Percentiles rank a stretch among this genome's conserved stretches.
Conservation (phyloP, 768 basidiomycete species). For the Termitomyces bulborhizus region DNA sequence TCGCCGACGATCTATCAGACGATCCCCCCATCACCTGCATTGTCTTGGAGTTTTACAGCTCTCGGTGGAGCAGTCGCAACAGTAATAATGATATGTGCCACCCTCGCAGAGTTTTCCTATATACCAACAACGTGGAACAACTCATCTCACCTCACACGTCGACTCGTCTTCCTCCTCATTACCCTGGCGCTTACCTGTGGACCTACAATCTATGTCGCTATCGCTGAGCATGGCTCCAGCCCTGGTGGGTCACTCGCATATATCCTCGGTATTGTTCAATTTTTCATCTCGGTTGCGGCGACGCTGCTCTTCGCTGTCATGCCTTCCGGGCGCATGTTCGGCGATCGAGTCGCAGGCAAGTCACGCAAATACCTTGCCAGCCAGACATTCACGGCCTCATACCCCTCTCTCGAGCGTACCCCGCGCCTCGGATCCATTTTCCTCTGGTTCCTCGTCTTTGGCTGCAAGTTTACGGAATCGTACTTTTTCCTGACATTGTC, state of each 20-base stretch:
- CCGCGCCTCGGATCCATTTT: slow-evolving; percentile 74
- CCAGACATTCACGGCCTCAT: slow-evolving; percentile 97
- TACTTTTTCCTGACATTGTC: slow-evolving; percentile 98
- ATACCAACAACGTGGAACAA: slow-evolving; percentile 99
- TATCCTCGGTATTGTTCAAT: slow-evolving; percentile 95
- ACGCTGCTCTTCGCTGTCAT: slow-evolving; percentile 86
- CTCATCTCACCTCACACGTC: slow-evolving; percentile 90
- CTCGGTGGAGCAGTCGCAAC: slow-evolving; percentile 96
- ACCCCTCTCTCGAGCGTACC: slow-evolving; percentile 58
- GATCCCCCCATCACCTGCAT: slow-evolving; percentile 56
- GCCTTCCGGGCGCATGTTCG: slow-evolving; percentile 98
- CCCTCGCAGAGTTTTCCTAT: slow-evolving; percentile 92
- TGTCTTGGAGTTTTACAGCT: slow-evolving; percentile 91
- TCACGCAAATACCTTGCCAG: slow-evolving; percentile 95
- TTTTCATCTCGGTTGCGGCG: slow-evolving; percentile 85
- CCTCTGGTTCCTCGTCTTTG: slow-evolving; percentile 91
- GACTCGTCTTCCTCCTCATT: slow-evolving; percentile 83
- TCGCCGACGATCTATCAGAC: slow-evolving; percentile 78
- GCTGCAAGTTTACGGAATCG: slow-evolving; percentile 94
- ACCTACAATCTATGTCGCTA: slow-evolving; percentile 92
- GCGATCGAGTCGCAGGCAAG: slow-evolving; percentile 94
- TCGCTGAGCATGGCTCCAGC: slow-evolving; percentile 54
- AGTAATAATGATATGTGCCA: slow-evolving; percentile 92
- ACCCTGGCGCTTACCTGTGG: slow-evolving; percentile 88
- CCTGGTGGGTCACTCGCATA: slow-evolving; percentile 69